Evolutionary conservation across 2,329 filamentous ascomycete species (phyloP), one percentile per base, ranked within the genome.

Genomic region (Phialemonium atrogriseum): DNA sequence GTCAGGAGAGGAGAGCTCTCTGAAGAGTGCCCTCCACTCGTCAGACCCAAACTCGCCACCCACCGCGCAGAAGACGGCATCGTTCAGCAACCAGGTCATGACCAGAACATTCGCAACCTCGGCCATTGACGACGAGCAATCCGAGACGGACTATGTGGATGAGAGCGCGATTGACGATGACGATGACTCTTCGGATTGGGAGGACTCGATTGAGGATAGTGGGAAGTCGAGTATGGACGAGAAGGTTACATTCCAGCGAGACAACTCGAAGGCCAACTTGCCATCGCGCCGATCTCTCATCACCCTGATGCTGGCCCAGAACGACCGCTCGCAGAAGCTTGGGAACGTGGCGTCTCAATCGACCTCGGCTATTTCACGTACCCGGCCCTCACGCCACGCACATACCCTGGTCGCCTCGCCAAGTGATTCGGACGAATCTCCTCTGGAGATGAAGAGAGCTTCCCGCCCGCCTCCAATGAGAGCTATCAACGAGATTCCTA

Each of bases 261-360:
- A 96, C 29, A 85, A 94, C 55, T 95, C 88, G 24, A 79, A 79
- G 54, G 77, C 80, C 7, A 85, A 94, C 50, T 68, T 96, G 16
- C 80, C 83, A 3, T 94, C 89, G 2, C 78, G 84, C 29, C 80
- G 83, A 30, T 96, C 89, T 3, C 73, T 96, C 24, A 80, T 98
- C 43, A 95, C 88, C 1, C 78, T 89, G 32, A 81, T 89, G 69
- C 77, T 98, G 53, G 82, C 66, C 10, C 79, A 94, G 51, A 80
- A 76, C 42, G 80, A 84, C 54, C 80, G 83, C 30, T 73, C 79
- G 28, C 70, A 68, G 49, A 78, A 68, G 33, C 70, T 89, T n/a
- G 72, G 77, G 40, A 80, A 79, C 51, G 73, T 70, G 32, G 80
- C 79, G 15, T 60, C 80, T 59, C 61, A 82, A 65, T 63, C 79